These are phyloP conservation scores for Naganishia cerealis DNA, from an alignment of 1,284 basidiomycete genomes.

Conservation along the genomic window DNA sequence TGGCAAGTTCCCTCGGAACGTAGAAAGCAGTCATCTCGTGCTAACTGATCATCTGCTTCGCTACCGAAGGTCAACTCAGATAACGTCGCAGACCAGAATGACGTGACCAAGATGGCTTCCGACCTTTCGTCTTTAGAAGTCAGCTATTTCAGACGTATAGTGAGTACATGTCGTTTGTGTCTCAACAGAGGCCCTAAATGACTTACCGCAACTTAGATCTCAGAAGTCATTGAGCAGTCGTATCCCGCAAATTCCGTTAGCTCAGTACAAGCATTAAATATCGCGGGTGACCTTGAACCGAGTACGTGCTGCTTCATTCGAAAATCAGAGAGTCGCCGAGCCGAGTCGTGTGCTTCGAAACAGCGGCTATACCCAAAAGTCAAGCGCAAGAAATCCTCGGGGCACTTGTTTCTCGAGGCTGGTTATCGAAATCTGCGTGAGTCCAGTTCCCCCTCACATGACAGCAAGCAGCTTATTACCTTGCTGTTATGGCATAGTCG, in stretches of 20 bases:
- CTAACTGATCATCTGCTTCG: background rate
- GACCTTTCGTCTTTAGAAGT: conserved; percentile 49
- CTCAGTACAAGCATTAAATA: conserved; percentile 39
- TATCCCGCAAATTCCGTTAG: conserved; percentile 51
- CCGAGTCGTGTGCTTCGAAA: background rate
- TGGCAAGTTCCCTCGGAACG: conserved; percentile 38
- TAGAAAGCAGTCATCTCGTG: background rate
- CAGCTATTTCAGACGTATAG: conserved; percentile 46
- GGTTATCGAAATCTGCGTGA: conserved; percentile 48
- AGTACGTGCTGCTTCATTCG: conserved; percentile 1
- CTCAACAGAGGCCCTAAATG: background rate
- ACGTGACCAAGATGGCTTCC: conserved; percentile 43
- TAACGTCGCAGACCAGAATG: conserved; percentile 44
- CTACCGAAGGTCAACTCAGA: conserved; percentile 26
- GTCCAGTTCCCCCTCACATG: conserved; percentile 17
- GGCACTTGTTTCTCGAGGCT: conserved; percentile 46
- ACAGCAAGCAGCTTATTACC: background rate
- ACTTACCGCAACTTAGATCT: conserved; percentile 29
- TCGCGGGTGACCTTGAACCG: conserved; percentile 30
- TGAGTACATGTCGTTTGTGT: conserved; percentile 32
- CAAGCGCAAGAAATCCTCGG: conserved; percentile 42
- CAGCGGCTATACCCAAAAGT: conserved; percentile 28
- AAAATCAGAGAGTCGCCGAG: background rate
- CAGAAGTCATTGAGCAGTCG: conserved; percentile 44
- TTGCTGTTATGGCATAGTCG: conserved; percentile 38